Conservation (phyloP, 495 filamentous ascomycete species). For the Penicillium taxi region DNA sequence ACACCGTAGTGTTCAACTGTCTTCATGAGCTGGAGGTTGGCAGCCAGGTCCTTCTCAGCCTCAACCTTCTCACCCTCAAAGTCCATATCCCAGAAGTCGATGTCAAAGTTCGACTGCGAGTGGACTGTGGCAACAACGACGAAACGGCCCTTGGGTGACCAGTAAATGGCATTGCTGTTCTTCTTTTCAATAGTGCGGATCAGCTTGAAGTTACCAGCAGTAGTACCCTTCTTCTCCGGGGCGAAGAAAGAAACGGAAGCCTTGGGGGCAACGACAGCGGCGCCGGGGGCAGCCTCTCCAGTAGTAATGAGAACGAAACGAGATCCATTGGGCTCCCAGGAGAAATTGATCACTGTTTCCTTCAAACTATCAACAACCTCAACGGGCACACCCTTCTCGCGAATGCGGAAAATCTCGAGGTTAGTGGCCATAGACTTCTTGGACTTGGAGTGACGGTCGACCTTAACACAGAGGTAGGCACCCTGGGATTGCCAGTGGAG, state of each 20-base stretch:
- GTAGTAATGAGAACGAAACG: conserved; percentile 96
- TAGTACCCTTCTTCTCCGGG: conserved; percentile 80
- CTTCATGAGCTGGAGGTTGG: conserved; percentile 89
- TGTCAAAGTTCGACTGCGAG: conserved; percentile 84
- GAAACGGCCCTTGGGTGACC: conserved; percentile 95
- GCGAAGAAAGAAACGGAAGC: conserved; percentile 93
- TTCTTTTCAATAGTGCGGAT: conserved; percentile 93
- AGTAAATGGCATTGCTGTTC: conserved; percentile 98
- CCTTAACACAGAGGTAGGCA: conserved; percentile 93
- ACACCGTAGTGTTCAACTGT: conserved; percentile 93
- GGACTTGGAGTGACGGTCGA: conserved; percentile 96
- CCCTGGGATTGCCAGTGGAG: conserved; percentile 90
- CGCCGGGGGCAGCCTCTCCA: conserved; percentile 67
- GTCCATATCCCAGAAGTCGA: conserved; percentile 96
- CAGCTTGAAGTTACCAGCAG: conserved; percentile 87
- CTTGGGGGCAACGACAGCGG: conserved; percentile 87
- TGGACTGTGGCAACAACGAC: conserved; percentile 87
- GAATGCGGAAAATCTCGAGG: conserved; percentile 93
- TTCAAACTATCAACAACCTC: conserved; percentile 96
- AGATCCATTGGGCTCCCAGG: conserved; percentile 96
- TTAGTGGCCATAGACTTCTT: conserved; percentile 97
- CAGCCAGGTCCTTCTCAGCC: conserved; percentile 85
- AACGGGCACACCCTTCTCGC: conserved; percentile 94
- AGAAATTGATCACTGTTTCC: conserved; percentile 97
- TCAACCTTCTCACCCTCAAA: conserved; percentile 95